Percentiles rank a stretch among this genome's conserved stretches.
phyloP scores from a whole-genome alignment of 768 basidiomycete genomes.

The Peribolospora kevripleyi region DNA sequence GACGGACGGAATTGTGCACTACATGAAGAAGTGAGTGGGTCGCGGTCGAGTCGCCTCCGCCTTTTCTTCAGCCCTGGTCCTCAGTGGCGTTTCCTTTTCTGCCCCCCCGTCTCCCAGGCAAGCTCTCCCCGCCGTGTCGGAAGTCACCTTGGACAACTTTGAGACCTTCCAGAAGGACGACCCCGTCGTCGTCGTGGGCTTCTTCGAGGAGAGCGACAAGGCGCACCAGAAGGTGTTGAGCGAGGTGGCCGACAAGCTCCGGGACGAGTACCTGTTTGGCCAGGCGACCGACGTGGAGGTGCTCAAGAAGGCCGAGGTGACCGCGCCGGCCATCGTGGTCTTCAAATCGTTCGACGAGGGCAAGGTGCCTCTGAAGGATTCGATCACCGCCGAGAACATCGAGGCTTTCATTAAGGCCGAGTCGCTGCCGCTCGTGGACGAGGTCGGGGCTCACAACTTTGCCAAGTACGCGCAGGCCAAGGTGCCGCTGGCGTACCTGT shows the following conservation, averaged over 20 bases:
- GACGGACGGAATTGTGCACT: slow-evolving; percentile 82
- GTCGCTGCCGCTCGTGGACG: slow-evolving; percentile 64
- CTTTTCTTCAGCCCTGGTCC: background rate
- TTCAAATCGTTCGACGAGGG: slow-evolving; percentile 87
- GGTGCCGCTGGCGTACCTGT: slow-evolving; percentile 83
- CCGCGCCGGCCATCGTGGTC: slow-evolving; percentile 61
- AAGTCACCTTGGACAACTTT: slow-evolving; percentile 49
- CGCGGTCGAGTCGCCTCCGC: slow-evolving; percentile 5
- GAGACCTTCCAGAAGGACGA: slow-evolving; percentile 68
- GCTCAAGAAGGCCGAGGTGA: slow-evolving; percentile 44
- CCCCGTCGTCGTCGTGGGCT: slow-evolving; percentile 72
- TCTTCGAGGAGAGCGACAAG: slow-evolving; percentile 44
- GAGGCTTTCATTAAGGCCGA: slow-evolving; percentile 30
- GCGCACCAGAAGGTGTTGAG: slow-evolving; percentile 30
- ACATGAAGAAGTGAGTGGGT: slow-evolving; percentile 73
- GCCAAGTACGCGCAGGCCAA: slow-evolving; percentile 49
- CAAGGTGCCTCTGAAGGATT: slow-evolving; percentile 14
- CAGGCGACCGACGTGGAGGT: slow-evolving; percentile 44
- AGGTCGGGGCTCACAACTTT: slow-evolving; percentile 89
- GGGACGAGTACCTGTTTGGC: slow-evolving; percentile 87
- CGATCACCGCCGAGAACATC: slow-evolving; percentile 10
- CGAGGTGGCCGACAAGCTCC: slow-evolving; percentile 56
- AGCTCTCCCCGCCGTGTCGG: slow-evolving; percentile 74
- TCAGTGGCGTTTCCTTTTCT: no score
- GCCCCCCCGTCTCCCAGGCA: slow-evolving; percentile 29